Conservation (phyloP, 2,329 filamentous ascomycete genomes). For the Pseudogymnoascus sp. region DNA sequence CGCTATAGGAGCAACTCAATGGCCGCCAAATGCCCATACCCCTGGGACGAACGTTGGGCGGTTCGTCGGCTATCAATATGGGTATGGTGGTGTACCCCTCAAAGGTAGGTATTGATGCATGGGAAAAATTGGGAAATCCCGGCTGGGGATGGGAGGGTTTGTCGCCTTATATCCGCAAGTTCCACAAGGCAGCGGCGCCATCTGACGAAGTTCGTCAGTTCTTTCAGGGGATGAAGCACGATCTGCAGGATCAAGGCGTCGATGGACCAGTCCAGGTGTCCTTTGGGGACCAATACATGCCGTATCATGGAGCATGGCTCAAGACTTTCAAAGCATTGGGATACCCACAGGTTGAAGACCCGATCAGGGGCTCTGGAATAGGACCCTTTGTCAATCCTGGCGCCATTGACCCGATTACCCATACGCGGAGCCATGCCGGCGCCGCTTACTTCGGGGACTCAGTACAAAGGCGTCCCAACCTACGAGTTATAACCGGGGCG, state of each 20-base stretch:
- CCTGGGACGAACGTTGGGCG: slow-evolving; percentile 28
- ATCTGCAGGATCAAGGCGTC: slow-evolving; percentile 9
- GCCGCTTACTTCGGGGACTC: slow-evolving; percentile 20
- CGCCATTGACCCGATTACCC: slow-evolving; percentile 16
- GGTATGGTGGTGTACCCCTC: slow-evolving; percentile 20
- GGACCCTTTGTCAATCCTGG: slow-evolving; percentile 27
- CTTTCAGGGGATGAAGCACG: not conserved
- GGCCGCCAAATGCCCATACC: slow-evolving; percentile 3
- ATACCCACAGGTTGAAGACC: slow-evolving; percentile 9
- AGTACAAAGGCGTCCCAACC: slow-evolving; percentile 39
- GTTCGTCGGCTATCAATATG: slow-evolving; percentile 31
- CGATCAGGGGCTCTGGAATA: slow-evolving; percentile 10
- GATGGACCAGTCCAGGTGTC: slow-evolving; percentile 14
- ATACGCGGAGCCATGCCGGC: slow-evolving; percentile 18
- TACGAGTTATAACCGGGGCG: slow-evolving; percentile 75
- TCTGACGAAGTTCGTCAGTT: not conserved
- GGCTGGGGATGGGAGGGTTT: slow-evolving; percentile 34
- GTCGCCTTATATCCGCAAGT: slow-evolving; percentile 35
- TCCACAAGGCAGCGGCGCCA: slow-evolving; percentile 16
- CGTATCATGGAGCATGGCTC: slow-evolving; percentile 13
- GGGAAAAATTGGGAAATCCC: slow-evolving; percentile 33
- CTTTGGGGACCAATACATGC: slow-evolving; percentile 13
- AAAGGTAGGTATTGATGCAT: slow-evolving; percentile 30
- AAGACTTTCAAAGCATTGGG: slow-evolving; percentile 12
- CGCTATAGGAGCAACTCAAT: slow-evolving; percentile 13